Evolutionary conservation across 2,329 filamentous ascomycete species (phyloP), one percentile per base, ranked within the genome.

Genomic region (Fusarium phyllophilum): DNA sequence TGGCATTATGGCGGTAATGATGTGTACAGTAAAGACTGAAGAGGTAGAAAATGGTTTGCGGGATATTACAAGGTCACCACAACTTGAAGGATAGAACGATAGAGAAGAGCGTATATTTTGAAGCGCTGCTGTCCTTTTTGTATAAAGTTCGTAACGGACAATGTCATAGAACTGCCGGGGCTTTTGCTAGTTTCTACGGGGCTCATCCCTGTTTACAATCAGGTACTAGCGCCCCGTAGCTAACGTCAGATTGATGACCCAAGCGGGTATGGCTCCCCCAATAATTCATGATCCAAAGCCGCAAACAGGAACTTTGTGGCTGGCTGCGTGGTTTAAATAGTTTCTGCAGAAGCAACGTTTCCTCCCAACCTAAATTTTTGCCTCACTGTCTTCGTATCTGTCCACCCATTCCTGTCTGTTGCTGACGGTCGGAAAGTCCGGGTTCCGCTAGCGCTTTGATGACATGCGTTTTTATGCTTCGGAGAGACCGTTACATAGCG

Each of bases 401-500:
- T 18, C 33, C 8, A 24, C 24, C 33, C 17, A 26, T 26, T 52
- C 49, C 8, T 18, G 15, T 29, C n/a, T 20, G 26, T 36, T 8
- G 24, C 34, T 29, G 36, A 29, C 42, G n/a, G 6, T 15, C 57
- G 63, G 62, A 49, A 60, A 5, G 38, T 29, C 39, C 70, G 63
- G 70, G 54, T 45, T 48, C 64, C 34, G 58, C 60, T 64, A 68
- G 59, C 62, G 70, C 54, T 29, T 44, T 59, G 60, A 66, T 64
- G 59, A 65, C 60, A 65, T 38, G 49, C 39, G 24, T 38, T 44
- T 46, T 34, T 34, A 39, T 57, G 49, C 52, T 42, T 65, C 66
- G 68, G 68, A 17, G 61, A 59, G 52, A 65, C 68, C 66, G 68
- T 70, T 66, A 48, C 66, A 70, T 70, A 54, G 61, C 42, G 52